Conservation (phyloP, 192 early-diverging fungal genomes). For the Podila verticillata region DNA sequence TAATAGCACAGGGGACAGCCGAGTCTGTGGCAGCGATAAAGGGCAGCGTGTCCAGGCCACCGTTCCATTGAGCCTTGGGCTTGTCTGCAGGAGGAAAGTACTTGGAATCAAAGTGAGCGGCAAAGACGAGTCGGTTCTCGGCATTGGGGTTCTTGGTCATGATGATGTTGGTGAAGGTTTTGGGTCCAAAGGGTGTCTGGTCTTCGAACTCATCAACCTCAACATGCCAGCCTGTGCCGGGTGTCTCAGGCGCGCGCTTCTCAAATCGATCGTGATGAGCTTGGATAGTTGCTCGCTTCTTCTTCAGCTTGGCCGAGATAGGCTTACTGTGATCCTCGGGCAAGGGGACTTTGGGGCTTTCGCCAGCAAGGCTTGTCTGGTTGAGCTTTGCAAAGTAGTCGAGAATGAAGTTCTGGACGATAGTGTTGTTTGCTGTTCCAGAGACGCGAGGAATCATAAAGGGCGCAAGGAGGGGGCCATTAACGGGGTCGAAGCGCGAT, state of each 20-base stretch:
- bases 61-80: slow-evolving; percentile 8
- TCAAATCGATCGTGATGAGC: background rate
- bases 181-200: slow-evolving; percentile 79
- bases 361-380: slow-evolving; percentile 20
- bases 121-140: slow-evolving; percentile 77
- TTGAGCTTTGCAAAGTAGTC: slow-evolving; percentile 66
- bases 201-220: slow-evolving; percentile 83
- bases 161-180: slow-evolving; percentile 87
- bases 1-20: slow-evolving; percentile 89
- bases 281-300: background rate
- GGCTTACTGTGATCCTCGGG: background rate
- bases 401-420: slow-evolving; percentile 79
- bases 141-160: slow-evolving; percentile 87
- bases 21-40: slow-evolving; percentile 95
- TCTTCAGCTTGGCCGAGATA: background rate
- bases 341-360: background rate
- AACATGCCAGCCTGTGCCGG: slow-evolving; percentile 72
- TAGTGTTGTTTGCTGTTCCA: slow-evolving; percentile 74
- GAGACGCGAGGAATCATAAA: slow-evolving; percentile 84
- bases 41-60: slow-evolving; percentile 51
- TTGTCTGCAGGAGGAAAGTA: slow-evolving; percentile 63
- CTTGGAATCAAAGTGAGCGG: slow-evolving; percentile 96
- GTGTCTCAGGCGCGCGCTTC: background rate
- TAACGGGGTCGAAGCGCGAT: slow-evolving; percentile 25
- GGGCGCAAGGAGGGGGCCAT: slow-evolving; percentile 70